Evolutionary conservation across 169 alveolate genomes (phyloP).

Genomic region (Cryptosporidium meleagridis): DNA sequence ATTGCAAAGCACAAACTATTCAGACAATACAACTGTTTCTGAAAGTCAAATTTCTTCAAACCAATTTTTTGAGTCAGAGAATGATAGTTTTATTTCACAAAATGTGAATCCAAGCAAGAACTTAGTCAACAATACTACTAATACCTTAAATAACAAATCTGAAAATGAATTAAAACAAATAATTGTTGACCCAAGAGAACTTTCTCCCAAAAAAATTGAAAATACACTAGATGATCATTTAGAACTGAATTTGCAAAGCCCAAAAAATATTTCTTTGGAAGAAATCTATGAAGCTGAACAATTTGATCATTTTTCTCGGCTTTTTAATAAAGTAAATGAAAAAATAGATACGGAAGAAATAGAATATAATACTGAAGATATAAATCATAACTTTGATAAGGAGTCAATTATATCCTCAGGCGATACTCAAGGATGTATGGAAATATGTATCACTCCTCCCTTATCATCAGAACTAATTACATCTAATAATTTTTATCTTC

Average conservation of each 20-base stretch:
- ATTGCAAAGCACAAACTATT: background rate
- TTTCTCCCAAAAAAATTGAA: background rate
- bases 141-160: background rate
- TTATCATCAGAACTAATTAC: conserved; percentile 21
- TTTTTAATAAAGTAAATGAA: background rate
- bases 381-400: background rate
- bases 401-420: background rate
- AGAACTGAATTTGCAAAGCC: background rate
- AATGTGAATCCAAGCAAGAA: background rate
- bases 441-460: conserved; percentile 59
- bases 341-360: background rate
- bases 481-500: conserved; percentile 5
- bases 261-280: background rate
- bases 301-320: background rate
- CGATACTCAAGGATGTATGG: conserved; percentile 55
- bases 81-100: conserved; percentile 1
- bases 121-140: background rate
- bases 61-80: conserved; percentile 21
- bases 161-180: background rate
- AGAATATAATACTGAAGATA: background rate
- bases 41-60: conserved; percentile 31
- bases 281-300: background rate
- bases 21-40: conserved; percentile 3
- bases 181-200: background rate
- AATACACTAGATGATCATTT: too few species aligned